Evolutionary conservation across 2,329 filamentous ascomycete genomes (phyloP).

Genomic region (Golovinomyces cichoracearum): DNA sequence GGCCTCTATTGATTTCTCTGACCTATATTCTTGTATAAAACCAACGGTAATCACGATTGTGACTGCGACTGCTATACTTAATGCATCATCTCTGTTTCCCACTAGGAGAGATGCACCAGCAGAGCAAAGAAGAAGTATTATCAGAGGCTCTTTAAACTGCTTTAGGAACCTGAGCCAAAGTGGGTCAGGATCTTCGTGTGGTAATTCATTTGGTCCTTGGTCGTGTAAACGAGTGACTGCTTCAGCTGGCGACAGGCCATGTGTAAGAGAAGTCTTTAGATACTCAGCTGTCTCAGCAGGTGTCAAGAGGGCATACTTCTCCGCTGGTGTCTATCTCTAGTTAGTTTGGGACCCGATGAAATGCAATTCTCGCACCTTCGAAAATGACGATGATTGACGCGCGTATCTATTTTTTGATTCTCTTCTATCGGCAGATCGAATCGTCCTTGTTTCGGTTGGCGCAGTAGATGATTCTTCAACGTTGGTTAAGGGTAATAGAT

Average conservation of each 20-base stretch:
- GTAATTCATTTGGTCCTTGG: constrained; percentile 79
- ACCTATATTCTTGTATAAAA: constrained; percentile 91
- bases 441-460: constrained; percentile 9
- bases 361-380: constrained; percentile 10
- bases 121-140: constrained; percentile 70
- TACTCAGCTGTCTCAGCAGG: constrained; percentile 51
- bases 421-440: constrained; percentile 8
- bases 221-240: constrained; percentile 54
- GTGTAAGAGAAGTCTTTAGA: constrained; percentile 55
- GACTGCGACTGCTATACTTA: constrained; percentile 87
- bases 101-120: constrained; percentile 71
- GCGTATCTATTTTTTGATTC: constrained; percentile 11
- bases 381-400: constrained; percentile 13
- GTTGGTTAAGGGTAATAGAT: constrained; percentile 12
- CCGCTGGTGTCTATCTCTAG: constrained; percentile 19
- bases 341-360: constrained; percentile 4
- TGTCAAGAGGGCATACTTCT: constrained; percentile 41
- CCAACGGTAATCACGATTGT: constrained; percentile 92
- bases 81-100: constrained; percentile 78
- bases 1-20: constrained; percentile 89
- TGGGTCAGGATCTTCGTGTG: constrained; percentile 77
- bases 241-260: constrained; percentile 58
- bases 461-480: constrained; percentile 9
- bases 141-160: constrained; percentile 90
- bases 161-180: constrained; percentile 86